Evolutionary conservation across 169 alveolate genomes (phyloP), one percentile per base, ranked within the genome.

Genomic region (Pseudocohnilembus persalinus): DNA sequence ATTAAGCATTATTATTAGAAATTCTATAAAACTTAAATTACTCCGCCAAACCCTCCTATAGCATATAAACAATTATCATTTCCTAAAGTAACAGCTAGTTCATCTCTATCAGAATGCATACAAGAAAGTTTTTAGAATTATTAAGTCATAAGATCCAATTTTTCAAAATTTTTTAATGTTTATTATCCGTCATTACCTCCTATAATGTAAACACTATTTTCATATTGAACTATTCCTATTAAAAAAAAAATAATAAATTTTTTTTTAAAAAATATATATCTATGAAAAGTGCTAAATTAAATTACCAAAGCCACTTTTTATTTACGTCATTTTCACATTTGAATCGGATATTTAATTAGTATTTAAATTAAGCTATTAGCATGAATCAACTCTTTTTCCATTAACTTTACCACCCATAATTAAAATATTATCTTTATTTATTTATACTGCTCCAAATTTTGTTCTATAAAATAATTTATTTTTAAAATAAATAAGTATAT

Each of bases 21-120:
- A 74, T 28, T 4, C 32, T 34, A 15, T 28, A 0, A 74, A 30
- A n/a, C n/a, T 33, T 79, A 29, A 25, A 79, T 89, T 25, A 74
- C 77, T 25, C 97, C 97, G 31, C 97, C 97, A 88, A 91, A 94
- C 15, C 97, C 97, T 31, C 97, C 97, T 31, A 94, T 92, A 0
- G 96, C 96, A 89, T 92, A 94, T 24, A 90, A 91, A 26, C 83
- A 89, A 73, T 89, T 88, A 79, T 93, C 96, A 75, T 94, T 92
- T 1, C 96, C 96, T 16, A 92, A 27, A 31, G 93, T 76, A 1
- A 88, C 92, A 6, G 96, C 95, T 29, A 93, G 83, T 76, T 95
- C 97, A 87, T 95, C 96, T 84, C 97, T 89, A 31, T 92, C 88
- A 73, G 88, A 85, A 20, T 75, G 89, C 96, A 95, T 88, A 63